Base-by-base conservation (phyloP, 1,139 yeast species). In the Candida labiduridarum region DNA sequence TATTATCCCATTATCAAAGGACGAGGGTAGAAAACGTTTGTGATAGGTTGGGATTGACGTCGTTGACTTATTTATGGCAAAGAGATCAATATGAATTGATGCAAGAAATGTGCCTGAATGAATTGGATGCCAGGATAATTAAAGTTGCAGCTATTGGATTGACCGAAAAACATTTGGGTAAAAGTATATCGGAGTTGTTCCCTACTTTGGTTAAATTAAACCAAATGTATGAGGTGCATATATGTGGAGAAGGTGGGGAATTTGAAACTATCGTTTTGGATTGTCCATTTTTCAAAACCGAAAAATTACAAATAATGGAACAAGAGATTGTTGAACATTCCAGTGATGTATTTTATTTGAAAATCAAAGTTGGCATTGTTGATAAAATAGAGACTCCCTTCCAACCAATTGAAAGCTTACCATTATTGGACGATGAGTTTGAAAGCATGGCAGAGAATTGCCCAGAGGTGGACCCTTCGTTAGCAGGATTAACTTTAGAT, bases 211-310 rank as follows among this genome's bases (percentile, higher is more conserved):
- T 79, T 10, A 74, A 73, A 39, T 71, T 92, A 56, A 87, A 92
- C 61, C 57, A 65, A 10, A 69, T 72, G 68, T 92, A 83, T 65
- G 96, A 92, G 1, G 89, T 92, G 9, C 97, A 94, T 65, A 83
- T 94, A 0, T 94, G 99, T 71, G 99, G 99, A 8, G 99, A 94
- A 72, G 99, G 99, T 18, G 99, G 99, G 1, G 99, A 94, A 66
- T 94, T 91, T 65, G 99, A 94, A 64, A 87, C 97, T 0, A 72
- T 92, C 57, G 98, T 94, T 2, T 74, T 94, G 30, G 97, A 94
- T 66, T 89, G 96, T 2, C 96, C 96, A 0, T 84, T 89, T 53
- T 94, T 94, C 68, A 72, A 70, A 38, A 51, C 60, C 16, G 82
- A 83, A 47, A 74, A 69, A 52, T 66, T 92, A 45, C 72, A 69